Percentiles rank a stretch among this genome's conserved stretches.
Conservation (phyloP, 192 early-diverging fungal species). For the Glomus cerebriforme region DNA sequence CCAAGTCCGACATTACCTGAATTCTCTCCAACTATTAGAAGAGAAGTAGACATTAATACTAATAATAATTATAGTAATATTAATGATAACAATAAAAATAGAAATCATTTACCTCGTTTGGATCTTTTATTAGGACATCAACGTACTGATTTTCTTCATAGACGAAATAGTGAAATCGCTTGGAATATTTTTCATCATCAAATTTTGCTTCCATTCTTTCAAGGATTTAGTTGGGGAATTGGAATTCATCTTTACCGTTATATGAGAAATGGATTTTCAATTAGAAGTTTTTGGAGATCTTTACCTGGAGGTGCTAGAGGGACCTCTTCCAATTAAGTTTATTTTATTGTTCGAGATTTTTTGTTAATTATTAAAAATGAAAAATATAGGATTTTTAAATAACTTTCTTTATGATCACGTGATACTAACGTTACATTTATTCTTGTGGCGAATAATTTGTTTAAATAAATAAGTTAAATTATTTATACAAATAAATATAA, state of each 20-base stretch:
- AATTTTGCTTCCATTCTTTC: slow-evolving; percentile 21
- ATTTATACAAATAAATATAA: not conserved
- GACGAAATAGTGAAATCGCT: not conserved
- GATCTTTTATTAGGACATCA: not conserved
- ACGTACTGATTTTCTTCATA: not conserved
- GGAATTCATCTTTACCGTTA: slow-evolving; percentile 26
- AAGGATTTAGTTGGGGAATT: slow-evolving; percentile 24
- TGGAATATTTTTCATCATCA: slow-evolving; percentile 6
- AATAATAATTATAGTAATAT: not conserved
- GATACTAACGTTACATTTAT: too few species aligned
- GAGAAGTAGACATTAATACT: not conserved
- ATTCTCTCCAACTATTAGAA: not conserved
- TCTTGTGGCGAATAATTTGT: too few species aligned
- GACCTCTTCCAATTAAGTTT: not conserved
- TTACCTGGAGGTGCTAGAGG: not conserved
- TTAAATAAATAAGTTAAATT: not conserved
- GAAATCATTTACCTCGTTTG: not conserved
- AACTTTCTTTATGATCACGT: too few species aligned
- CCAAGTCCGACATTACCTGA: not conserved
- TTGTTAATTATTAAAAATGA: too few species aligned
- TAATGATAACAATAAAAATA: not conserved
- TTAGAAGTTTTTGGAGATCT: slow-evolving; percentile 1
- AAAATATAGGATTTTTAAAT: too few species aligned
- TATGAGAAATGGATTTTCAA: slow-evolving; percentile 12
- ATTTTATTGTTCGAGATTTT: too few species aligned